A percentile compares a stretch with the other conserved stretches of the same genome.
phyloP scores from a whole-genome alignment of 495 filamentous ascomycete genomes.

The Podospora sp. region DNA sequence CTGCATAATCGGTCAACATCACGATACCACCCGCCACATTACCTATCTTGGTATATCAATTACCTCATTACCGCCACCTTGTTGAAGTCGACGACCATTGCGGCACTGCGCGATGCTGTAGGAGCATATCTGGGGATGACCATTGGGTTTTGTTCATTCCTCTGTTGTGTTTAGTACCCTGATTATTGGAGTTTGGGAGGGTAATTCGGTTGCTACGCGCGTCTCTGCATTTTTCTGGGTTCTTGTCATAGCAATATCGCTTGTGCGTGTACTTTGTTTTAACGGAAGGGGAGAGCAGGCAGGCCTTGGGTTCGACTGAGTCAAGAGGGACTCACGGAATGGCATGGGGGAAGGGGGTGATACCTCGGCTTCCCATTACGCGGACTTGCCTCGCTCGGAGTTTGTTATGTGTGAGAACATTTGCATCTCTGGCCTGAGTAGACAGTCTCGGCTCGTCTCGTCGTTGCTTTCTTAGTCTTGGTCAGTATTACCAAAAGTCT shows the following conservation, averaged over 20 bases:
- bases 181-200: neutral
- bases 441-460: neutral
- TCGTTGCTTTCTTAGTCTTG: neutral
- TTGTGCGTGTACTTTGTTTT: neutral
- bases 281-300: neutral
- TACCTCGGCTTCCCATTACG: neutral
- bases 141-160: neutral
- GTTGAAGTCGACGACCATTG: neutral
- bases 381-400: neutral
- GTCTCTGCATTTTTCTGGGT: neutral
- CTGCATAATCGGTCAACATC: slow-evolving; percentile 11
- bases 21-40: neutral
- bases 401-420: neutral
- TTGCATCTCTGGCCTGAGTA: neutral
- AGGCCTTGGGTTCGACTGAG: neutral
- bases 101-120: neutral
- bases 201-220: neutral
- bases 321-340: neutral
- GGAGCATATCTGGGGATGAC: neutral
- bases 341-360: neutral
- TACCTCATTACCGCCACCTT: neutral
- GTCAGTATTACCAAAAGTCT: neutral
- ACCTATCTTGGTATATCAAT: neutral
- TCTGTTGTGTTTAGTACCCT: neutral
- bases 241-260: neutral